Percentiles rank a stretch among this genome's conserved stretches.
These are phyloP conservation scores for Nemania bipapillata DNA, from an alignment of 2,329 filamentous ascomycete species.

Conservation along the genomic window DNA sequence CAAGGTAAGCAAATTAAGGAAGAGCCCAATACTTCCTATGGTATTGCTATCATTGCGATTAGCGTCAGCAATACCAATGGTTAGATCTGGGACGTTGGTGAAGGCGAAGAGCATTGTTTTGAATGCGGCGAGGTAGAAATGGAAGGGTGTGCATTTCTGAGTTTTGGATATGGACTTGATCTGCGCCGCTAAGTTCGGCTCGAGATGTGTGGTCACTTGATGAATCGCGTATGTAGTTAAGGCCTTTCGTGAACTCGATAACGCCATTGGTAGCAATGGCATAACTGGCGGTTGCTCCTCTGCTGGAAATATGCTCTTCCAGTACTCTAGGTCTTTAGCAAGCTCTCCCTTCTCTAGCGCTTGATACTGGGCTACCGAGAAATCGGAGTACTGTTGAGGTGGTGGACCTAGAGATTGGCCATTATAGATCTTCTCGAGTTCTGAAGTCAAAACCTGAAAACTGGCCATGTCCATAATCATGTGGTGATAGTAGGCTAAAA, in stretches of 20 bases:
- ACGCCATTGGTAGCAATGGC: constrained; percentile 52
- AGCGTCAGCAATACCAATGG: constrained; percentile 59
- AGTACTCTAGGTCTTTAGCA: constrained; percentile 51
- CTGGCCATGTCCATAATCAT: constrained; percentile 63
- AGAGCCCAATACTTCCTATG: constrained; percentile 52
- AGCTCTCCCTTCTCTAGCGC: constrained; percentile 47
- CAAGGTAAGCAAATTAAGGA: constrained; percentile 55
- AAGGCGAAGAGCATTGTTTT: constrained; percentile 53
- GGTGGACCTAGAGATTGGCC: constrained; percentile 40
- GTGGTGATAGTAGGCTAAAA: constrained; percentile 61
- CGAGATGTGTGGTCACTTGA: constrained; percentile 37
- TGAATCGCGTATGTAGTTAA: constrained; percentile 36
- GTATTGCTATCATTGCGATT: constrained; percentile 48
- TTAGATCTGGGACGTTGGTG: constrained; percentile 53
- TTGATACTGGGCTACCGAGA: constrained; percentile 49
- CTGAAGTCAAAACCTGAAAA: constrained; percentile 56
- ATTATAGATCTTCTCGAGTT: constrained; percentile 59
- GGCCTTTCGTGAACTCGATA: constrained; percentile 39
- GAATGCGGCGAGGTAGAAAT: constrained; percentile 59
- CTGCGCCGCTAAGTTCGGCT: constrained; percentile 32
- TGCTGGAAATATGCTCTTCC: constrained; percentile 46
- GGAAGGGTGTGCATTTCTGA: constrained; percentile 51
- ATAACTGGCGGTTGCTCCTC: constrained; percentile 42
- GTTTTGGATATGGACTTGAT: constrained; percentile 44
- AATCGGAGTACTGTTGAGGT: constrained; percentile 53